A percentile compares a stretch with the other conserved stretches of the same genome.
phyloP scores from a whole-genome alignment of 345 rosid genomes.

The Anastatica hierochuntica region DNA sequence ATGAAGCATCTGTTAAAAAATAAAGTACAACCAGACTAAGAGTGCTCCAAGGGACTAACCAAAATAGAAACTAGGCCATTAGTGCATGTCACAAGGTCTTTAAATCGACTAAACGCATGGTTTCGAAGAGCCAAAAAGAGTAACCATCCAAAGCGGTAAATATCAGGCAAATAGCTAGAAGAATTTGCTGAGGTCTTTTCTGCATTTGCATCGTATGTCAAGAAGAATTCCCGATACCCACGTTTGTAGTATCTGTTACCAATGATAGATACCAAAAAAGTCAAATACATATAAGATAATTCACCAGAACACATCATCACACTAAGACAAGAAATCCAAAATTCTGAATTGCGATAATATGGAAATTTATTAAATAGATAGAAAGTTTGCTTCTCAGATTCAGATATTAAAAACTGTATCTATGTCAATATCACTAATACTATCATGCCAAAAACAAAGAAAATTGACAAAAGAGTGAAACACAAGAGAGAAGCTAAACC shows the following conservation, averaged over 20 bases:
- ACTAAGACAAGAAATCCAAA: neutral
- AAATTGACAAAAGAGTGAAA: neutral
- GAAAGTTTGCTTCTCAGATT: neutral
- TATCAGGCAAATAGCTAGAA: constrained; percentile 31
- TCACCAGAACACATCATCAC: neutral
- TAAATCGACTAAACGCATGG: constrained; percentile 64
- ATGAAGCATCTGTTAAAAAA: neutral
- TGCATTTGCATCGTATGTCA: constrained; percentile 33
- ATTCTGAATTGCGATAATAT: neutral
- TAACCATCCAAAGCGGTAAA: constrained; percentile 78
- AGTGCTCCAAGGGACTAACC: constrained; percentile 40
- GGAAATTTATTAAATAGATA: neutral
- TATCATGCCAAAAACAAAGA: neutral
- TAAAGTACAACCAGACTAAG: neutral
- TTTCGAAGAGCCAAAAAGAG: constrained; percentile 79
- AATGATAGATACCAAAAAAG: constrained; percentile 13
- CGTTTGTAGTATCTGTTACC: constrained; percentile 60
- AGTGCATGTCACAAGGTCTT: constrained; percentile 72
- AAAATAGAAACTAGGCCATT: constrained; percentile 75
- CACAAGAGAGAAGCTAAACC: constrained; percentile 3
- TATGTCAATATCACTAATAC: too few relatives aligned
- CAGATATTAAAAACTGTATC: neutral
- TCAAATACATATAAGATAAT: neutral
- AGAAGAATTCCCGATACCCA: constrained; percentile 56
- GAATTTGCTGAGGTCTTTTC: constrained; percentile 35